A percentile compares a stretch with the other conserved stretches of the same genome.
Evolutionary conservation across 2,329 filamentous ascomycete species (phyloP).

Genomic region (Cladophialophora chaetospira): DNA sequence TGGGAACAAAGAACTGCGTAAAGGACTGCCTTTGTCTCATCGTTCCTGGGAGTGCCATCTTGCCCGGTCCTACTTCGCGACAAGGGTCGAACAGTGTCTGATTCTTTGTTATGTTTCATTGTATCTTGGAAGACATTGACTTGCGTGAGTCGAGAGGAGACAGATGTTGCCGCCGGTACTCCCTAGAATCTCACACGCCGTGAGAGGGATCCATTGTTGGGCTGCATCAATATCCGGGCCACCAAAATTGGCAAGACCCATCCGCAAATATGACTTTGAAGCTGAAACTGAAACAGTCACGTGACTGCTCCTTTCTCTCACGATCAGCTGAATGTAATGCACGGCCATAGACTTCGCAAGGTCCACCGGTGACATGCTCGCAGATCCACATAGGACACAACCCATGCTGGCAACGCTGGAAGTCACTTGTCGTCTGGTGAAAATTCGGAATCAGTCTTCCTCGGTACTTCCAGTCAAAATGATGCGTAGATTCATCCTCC

Average conservation of each 20-base stretch:
- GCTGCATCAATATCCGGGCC: background rate
- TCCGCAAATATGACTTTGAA: background rate
- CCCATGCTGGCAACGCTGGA: no score
- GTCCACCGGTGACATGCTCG: background rate
- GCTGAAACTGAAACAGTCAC: constrained; percentile 5
- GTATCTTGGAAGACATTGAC: background rate
- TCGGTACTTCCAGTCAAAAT: constrained; percentile 66
- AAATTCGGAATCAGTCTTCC: constrained; percentile 28
- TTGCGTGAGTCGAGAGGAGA: background rate
- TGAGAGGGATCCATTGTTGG: constrained; percentile 1
- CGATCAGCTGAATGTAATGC: background rate
- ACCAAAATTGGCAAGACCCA: constrained; percentile 6
- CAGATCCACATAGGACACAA: background rate
- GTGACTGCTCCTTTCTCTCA: background rate
- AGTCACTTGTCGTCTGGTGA: no score
- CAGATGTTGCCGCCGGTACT: background rate
- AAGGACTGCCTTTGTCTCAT: constrained; percentile 10
- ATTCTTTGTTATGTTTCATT: background rate
- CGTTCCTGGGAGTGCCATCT: constrained; percentile 6
- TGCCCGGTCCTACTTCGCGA: constrained; percentile 2
- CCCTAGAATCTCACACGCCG: background rate
- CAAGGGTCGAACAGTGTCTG: background rate
- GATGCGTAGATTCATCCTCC: constrained; percentile 70
- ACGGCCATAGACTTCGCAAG: background rate
- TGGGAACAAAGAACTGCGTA: constrained; percentile 13